Base-by-base conservation (phyloP, 352 stramenopile genomes). In the Thalassiosira sp. region DNA sequence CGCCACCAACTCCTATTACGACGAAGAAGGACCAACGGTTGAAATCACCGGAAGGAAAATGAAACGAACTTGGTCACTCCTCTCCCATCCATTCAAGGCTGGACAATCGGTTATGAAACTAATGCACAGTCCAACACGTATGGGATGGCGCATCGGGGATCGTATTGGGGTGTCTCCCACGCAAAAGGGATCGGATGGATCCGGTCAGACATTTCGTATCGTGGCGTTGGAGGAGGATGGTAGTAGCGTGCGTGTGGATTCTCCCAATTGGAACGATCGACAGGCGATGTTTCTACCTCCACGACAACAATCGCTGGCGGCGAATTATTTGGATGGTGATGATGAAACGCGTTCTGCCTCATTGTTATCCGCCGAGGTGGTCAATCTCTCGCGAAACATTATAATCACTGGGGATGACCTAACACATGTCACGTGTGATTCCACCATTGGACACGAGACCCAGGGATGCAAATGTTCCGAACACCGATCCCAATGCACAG, bases 341-440 rank as follows among this genome's bases (percentile, higher is more conserved):
- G 70, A 86, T 61, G 60, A 45, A 27, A 69, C 79, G 3, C 75
- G 22, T 88, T 88, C 52, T 0, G 58, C 13, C n/a, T 24, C 72
- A n/a, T 56, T 89, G 6, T 72, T 78, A 54, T 77, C 64, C 11
- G 79, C 79, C 0, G 83, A 90, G 71, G 79, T 90, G 13, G 58
- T 88, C 35, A 87, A 88, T 37, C 65, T 90, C 11, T 81, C 64
- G 13, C 53, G 83, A n/a, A 88, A 86, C 37, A 72, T 90, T 62
- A 48, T 88, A 1, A 79, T 90, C 53, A 86, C 83, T 13, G 83
- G 83, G 0, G 83, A 90, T 60, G 79, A 86, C 22, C 86, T 86
- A 49, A 42, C 62, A 43, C 65, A 87, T 59, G 57, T 85, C 24
- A 1, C 24, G 16, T 90, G 83, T 61, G 83, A 90, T 64, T 37